Evolutionary conservation across 208 protist species (phyloP).

Genomic region (Porcisia deanei): DNA sequence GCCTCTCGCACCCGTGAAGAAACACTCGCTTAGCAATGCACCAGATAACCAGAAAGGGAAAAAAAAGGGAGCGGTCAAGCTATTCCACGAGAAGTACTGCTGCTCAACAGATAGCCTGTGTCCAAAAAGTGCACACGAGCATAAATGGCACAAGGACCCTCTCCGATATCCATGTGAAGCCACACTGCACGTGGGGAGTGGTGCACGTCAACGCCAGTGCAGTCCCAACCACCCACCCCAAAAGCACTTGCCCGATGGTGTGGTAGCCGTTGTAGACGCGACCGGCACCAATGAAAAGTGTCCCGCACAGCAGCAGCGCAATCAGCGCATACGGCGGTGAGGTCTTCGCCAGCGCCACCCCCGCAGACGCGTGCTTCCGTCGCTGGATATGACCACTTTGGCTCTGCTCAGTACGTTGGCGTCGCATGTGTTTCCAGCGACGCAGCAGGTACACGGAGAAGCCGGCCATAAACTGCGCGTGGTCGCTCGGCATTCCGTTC

Average conservation of each 20-base stretch:
- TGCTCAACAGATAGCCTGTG: conserved; percentile 30
- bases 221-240: conserved; percentile 47
- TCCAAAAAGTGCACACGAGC: conserved; percentile 66
- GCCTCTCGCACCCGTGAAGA: neutral
- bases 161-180: conserved; percentile 27
- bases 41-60: neutral
- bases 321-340: conserved; percentile 5
- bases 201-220: conserved; percentile 43
- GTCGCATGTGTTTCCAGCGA: conserved; percentile 11
- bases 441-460: conserved; percentile 56
- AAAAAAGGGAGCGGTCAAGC: neutral
- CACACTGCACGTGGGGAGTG: conserved; percentile 24
- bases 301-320: conserved; percentile 33
- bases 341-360: neutral
- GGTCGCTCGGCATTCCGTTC: conserved; percentile 81
- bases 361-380: neutral
- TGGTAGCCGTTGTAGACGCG: conserved; percentile 83
- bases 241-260: conserved; percentile 57
- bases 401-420: neutral
- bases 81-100: neutral
- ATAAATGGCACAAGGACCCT: conserved; percentile 47
- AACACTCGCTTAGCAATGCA: neutral
- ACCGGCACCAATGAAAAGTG: conserved; percentile 46
- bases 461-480: conserved; percentile 82
- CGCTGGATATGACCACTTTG: neutral